Evolutionary conservation across 805 yeast genomes (phyloP), one percentile per base, ranked within the genome.

Genomic region (Cyberlindnera nakhonratchasimensis): DNA sequence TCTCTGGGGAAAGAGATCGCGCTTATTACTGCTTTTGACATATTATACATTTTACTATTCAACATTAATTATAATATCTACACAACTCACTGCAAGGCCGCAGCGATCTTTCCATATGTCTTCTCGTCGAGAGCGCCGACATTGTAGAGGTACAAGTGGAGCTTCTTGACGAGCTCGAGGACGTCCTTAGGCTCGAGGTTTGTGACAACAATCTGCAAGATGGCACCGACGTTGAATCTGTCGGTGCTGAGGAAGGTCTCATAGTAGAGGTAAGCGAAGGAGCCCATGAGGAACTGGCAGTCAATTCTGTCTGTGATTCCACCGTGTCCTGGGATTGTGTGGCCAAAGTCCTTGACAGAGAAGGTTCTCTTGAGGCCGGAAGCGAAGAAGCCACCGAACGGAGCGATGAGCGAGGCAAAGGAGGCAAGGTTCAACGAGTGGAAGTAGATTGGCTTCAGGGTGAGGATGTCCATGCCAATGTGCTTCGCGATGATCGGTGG

Each of bases 291-390:
- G 61, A 91, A 93, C 67, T 93, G 98, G 67, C 99, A 93, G 67
- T 93, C 99, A 71, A 93, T 82, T 67, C 99, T 78, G 63, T 93
- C 99, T 20, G 97, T 90, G 52, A 93, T 82, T 53, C 99, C 99
- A 50, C 99, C 99, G 61, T 93, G 99, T 24, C 99, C 99, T 13
- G 99, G 99, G 53, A 93, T 93, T 9, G 98, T 91, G 59, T 91
- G 95, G 53, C 98, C 99, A 59, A 93, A 93, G 66, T 93, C 99
- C 67, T 93, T 93, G 42, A 90, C 89, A 58, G 91, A 86, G 68
- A 93, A 90, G 12, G 98, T 88, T 66, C 99, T 80, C 70, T 93
- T 93, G 55, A 93, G 73, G n/a, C 98, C 99, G 40, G 95, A 83
- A 6, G 98, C 98, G 58, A 93, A 93, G 64, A 93, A 93, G 2